phyloP scores from a whole-genome alignment of 1,284 basidiomycete species.

The Vanrija humicola region DNA sequence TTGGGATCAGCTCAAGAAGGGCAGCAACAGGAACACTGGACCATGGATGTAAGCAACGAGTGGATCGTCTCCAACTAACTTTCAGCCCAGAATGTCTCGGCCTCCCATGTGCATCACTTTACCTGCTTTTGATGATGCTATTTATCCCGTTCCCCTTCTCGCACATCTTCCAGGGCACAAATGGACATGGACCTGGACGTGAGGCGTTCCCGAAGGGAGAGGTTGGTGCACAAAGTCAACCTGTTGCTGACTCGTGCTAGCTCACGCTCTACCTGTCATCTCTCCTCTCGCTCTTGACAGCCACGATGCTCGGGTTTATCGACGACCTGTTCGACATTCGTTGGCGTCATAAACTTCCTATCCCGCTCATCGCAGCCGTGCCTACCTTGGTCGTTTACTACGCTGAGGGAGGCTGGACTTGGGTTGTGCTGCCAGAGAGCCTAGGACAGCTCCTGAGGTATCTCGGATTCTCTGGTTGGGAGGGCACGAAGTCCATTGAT shows the following conservation, averaged over 20 bases:
- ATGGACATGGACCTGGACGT: slow-evolving; percentile 19
- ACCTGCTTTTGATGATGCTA: slow-evolving; percentile 76
- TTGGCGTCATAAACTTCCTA: slow-evolving; percentile 96
- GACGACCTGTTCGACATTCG: slow-evolving; percentile 99
- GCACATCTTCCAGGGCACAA: slow-evolving; percentile 54
- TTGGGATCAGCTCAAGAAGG: slow-evolving; percentile 68
- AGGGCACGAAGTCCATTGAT: slow-evolving; percentile 67
- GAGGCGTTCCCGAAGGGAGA: slow-evolving; percentile 80
- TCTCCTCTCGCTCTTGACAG: slow-evolving; percentile 81
- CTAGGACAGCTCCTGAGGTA: slow-evolving; percentile 58
- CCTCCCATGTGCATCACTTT: slow-evolving; percentile 81
- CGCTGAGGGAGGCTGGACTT: slow-evolving; percentile 86
- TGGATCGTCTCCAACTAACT: no score
- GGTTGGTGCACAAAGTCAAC: slow-evolving; percentile 51
- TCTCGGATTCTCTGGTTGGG: slow-evolving; percentile 24
- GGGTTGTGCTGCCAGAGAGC: slow-evolving; percentile 88
- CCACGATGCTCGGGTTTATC: slow-evolving; percentile 89
- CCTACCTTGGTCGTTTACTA: slow-evolving; percentile 95
- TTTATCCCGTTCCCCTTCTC: slow-evolving; percentile 89
- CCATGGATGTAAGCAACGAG: slow-evolving; percentile 59
- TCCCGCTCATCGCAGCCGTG: slow-evolving; percentile 91
- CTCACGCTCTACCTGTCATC: slow-evolving; percentile 90
- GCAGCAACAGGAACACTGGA: slow-evolving; percentile 50
- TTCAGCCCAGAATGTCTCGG: slow-evolving; percentile 90
- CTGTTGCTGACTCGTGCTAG: slow-evolving; percentile 47